phyloP scores from a whole-genome alignment of 495 filamentous ascomycete species.

The Penicillium simplicissimum region DNA sequence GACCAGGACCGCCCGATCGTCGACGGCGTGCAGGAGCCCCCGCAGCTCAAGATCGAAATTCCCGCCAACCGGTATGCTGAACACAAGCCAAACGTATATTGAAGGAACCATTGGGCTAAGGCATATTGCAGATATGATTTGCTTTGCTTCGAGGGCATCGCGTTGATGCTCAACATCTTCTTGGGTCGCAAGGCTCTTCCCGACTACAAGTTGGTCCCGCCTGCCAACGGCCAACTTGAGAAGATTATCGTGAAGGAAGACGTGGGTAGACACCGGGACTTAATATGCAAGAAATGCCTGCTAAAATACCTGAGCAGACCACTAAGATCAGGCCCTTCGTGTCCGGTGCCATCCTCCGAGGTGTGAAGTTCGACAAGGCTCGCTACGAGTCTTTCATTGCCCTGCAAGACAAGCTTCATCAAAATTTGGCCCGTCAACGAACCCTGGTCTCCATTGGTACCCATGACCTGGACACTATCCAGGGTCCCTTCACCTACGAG shows the following conservation, averaged over 20 bases:
- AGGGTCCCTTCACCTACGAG: slow-evolving; percentile 96
- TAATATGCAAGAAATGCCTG: neutral
- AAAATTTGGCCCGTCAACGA: slow-evolving; percentile 89
- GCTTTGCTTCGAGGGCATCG: slow-evolving; percentile 97
- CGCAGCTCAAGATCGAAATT: slow-evolving; percentile 97
- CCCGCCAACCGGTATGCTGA: slow-evolving; percentile 77
- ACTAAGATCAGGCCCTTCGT: slow-evolving; percentile 80
- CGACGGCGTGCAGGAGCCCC: slow-evolving; percentile 78
- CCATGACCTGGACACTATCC: slow-evolving; percentile 90
- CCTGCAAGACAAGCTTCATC: slow-evolving; percentile 96
- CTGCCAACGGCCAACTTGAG: slow-evolving; percentile 71
- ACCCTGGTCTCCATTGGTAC: slow-evolving; percentile 96
- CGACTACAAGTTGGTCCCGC: slow-evolving; percentile 71
- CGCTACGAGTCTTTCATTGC: slow-evolving; percentile 96
- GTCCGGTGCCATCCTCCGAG: slow-evolving; percentile 81
- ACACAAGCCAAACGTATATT: neutral
- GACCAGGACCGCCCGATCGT: slow-evolving; percentile 69
- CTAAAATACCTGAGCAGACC: slow-evolving; percentile 51
- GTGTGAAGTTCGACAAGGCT: slow-evolving; percentile 86
- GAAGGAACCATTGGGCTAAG: slow-evolving; percentile 24
- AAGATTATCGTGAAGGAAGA: slow-evolving; percentile 75
- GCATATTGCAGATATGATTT: slow-evolving; percentile 77
- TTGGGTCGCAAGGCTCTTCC: slow-evolving; percentile 69
- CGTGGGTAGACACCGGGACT: slow-evolving; percentile 38
- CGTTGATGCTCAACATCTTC: slow-evolving; percentile 95